A percentile compares a stretch with the other conserved stretches of the same genome.
phyloP scores from a whole-genome alignment of 495 filamentous ascomycete species.

The Haplographium delicatum region DNA sequence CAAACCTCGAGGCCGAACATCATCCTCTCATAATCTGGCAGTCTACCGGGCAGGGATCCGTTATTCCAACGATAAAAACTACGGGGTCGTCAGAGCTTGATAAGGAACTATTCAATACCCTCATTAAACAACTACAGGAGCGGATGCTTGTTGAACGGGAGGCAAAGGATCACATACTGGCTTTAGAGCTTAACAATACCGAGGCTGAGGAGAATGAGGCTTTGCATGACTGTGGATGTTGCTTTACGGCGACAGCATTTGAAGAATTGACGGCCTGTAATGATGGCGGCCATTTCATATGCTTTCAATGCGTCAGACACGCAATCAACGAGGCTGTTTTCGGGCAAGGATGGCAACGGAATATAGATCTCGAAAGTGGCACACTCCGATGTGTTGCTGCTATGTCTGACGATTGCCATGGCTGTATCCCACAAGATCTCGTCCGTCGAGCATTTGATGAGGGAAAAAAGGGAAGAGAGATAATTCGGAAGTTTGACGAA shows the following conservation, averaged over 20 bases:
- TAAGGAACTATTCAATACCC: constrained; percentile 61
- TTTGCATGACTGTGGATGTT: constrained; percentile 87
- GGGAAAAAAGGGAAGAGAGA: constrained; percentile 61
- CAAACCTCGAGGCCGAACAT: constrained; percentile 44
- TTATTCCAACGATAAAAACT: constrained; percentile 54
- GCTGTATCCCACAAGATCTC: constrained; percentile 60
- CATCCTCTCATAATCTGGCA: constrained; percentile 65
- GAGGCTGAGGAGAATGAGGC: constrained; percentile 69
- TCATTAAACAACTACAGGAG: constrained; percentile 60
- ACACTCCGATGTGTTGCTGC: constrained; percentile 79
- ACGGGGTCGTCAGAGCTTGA: constrained; percentile 80
- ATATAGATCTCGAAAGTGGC: constrained; percentile 61
- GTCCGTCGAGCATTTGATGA: constrained; percentile 66
- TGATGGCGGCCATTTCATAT: constrained; percentile 70
- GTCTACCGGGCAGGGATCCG: constrained; percentile 40
- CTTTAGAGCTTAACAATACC: constrained; percentile 61
- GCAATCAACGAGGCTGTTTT: constrained; percentile 81
- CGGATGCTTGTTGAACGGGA: constrained; percentile 53
- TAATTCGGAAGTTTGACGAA: constrained; percentile 67
- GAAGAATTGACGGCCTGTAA: constrained; percentile 76
- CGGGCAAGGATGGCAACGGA: constrained; percentile 86
- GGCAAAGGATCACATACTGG: constrained; percentile 54
- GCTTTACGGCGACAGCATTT: constrained; percentile 71
- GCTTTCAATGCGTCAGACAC: constrained; percentile 75
- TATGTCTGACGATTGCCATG: constrained; percentile 61